Evolutionary conservation across 208 protist genomes (phyloP), one percentile per base, ranked within the genome.

Genomic region (Angomonas ambiguus): DNA sequence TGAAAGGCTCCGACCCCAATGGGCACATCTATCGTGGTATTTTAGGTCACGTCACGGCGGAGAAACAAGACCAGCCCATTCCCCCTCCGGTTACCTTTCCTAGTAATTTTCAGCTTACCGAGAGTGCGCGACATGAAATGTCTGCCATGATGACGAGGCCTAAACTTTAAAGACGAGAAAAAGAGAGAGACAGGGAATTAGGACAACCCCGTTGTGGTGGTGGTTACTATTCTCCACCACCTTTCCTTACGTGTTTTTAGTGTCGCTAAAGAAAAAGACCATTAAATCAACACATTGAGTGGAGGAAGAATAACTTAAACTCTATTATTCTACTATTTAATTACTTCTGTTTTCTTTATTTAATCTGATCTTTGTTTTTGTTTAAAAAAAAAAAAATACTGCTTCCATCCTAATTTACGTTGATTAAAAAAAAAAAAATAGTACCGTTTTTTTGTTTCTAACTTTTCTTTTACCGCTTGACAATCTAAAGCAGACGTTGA

Each of bases 1-100:
- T 58, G 32, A 82, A 90, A 45, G 31, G 25, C 32, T 22, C 20
- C 6, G 28, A 42, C 49, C 30, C 31, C 25, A 24, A 59, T 59
- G 53, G 53, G n/a, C 27, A 32, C 16, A 6, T 62, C 3, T 35
- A 45, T 34, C 11, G 13, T 22, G 2, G 30, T 2, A 45, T 41
- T 20, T 16, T 45, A 31, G 25, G 57, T 49, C 22, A 22, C 18
- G 45, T 59, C 25, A 59, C 28, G 53, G 25, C 28, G 13, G 25
- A 22, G 25, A 8, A 31, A 59, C 6, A 30, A 5, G 45, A 53
- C 8, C 10, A n/a, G 45, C 45, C 45, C 18, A 53, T 53, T 20
- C 45, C 45, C 45, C 10, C 45, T 4, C 45, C 45, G 4, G 8
- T 4, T 5, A 24, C 45, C 45, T 27, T 53, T 20, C 16, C 16